Evolutionary conservation across 2,329 filamentous ascomycete genomes (phyloP), one percentile per base, ranked within the genome.

Genomic region (Helotiales sp.): DNA sequence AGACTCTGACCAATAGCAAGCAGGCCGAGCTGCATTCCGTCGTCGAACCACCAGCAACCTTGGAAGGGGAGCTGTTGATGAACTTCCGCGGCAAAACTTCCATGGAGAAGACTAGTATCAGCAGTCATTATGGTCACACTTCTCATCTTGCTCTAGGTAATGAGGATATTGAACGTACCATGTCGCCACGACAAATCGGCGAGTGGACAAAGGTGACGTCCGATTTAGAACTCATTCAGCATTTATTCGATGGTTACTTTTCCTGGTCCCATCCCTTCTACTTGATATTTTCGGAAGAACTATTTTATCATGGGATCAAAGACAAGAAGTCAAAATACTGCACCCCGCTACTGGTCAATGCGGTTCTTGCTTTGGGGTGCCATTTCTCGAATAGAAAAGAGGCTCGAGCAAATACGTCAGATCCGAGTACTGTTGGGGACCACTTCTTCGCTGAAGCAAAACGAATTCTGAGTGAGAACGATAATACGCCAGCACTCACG

Each of bases 231-330:
- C 77, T 89, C 19, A 82, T 89, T 1, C 77, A 84, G 10, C 22
- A 44, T 15, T 10, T 44, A 2, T 6, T 44, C 13, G 40, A 80
- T 0, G 75, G 89, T 29, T 90, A 89, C 72, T 89, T 90, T 62
- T 86, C 85, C 73, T 91, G 87, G 82, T 82, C 87, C 61, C 89
- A 91, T 69, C 86, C 88, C 2, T 89, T 87, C 17, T 90, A 89
- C 72, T 81, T 86, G 1, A 82, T 88, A 4, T 80, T 91, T 48
- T 88, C 86, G 83, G 60, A 65, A 50, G 65, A 67, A 29, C 44
- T 52, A n/a, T 67, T 67, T 30, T 38, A 58, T 9, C 52, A 61
- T 30, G 63, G 58, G 9, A 44, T 44, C 22, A 19, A 12, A 15
- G 40, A 44, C n/a, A 44, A 27, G 19, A 44, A 44, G 40, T 15